Evolutionary conservation across 495 filamentous ascomycete species (phyloP).

Genomic region (Penicillium goetzii): DNA sequence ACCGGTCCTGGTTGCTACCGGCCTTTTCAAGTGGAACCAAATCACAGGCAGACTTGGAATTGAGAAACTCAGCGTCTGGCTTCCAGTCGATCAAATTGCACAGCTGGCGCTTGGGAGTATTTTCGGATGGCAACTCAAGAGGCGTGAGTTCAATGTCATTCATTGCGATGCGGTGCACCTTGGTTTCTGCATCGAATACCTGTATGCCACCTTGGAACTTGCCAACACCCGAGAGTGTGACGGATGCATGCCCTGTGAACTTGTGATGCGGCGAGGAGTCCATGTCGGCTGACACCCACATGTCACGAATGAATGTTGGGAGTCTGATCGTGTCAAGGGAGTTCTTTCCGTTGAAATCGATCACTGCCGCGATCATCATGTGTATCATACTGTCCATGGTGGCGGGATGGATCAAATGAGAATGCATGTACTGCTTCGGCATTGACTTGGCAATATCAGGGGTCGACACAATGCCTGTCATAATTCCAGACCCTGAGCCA

Average conservation of each 20-base stretch:
- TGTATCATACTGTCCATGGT: constrained; percentile 47
- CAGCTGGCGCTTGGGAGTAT: constrained; percentile 19
- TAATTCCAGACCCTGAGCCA: constrained; percentile 12
- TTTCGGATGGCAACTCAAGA: constrained; percentile 23
- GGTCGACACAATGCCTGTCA: constrained; percentile 28
- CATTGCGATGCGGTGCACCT: constrained; percentile 24
- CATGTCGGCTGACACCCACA: constrained; percentile 36
- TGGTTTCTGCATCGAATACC: constrained; percentile 21
- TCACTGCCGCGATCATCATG: constrained; percentile 30
- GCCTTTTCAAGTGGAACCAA: constrained; percentile 1
- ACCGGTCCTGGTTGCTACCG: constrained; percentile 8
- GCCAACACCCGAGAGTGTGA: constrained; percentile 11
- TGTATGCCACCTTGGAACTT: constrained; percentile 33
- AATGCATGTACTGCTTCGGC: constrained; percentile 34
- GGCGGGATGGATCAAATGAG: constrained; percentile 43
- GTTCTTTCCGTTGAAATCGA: constrained; percentile 29
- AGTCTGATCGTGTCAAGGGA: constrained; percentile 27
- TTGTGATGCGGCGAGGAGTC: constrained; percentile 17
- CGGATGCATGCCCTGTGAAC: constrained; percentile 29
- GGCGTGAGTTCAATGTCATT: constrained; percentile 36
- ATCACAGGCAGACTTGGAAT: constrained; percentile 19
- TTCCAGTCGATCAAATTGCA: constrained; percentile 33
- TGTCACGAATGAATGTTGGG: constrained; percentile 34
- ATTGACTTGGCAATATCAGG: constrained; percentile 36
- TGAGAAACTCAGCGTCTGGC: constrained; percentile 28